Conservation (phyloP, 164 flowering plant species). For the Stephania japonica region DNA sequence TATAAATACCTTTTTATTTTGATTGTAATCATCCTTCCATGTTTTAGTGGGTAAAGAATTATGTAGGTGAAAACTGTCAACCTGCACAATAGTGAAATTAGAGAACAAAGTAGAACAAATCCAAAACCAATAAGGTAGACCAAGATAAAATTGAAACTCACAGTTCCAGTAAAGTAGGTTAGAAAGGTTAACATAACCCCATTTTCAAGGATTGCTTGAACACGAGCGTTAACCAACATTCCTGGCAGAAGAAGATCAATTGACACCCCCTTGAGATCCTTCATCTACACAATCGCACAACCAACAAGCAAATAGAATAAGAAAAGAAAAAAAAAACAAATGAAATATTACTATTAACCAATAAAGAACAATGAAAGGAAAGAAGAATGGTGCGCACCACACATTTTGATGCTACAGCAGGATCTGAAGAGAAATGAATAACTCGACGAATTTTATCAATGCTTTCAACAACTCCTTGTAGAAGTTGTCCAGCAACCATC, state of each 20-base stretch:
- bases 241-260: constrained; percentile 91
- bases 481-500: constrained; percentile 44
- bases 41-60: constrained; percentile 43
- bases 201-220: constrained; percentile 72
- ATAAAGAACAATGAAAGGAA: neutral
- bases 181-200: constrained; percentile 88
- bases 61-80: constrained; percentile 75
- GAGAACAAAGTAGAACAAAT: neutral
- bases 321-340: constrained; percentile 3
- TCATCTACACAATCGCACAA: constrained; percentile 42
- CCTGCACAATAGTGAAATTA: constrained; percentile 41
- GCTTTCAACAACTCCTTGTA: constrained; percentile 73
- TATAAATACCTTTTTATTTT: constrained; percentile 65
- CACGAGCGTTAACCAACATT: constrained; percentile 91
- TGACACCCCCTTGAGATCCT: constrained; percentile 86
- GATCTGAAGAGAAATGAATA: constrained; percentile 58
- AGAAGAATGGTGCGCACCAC: constrained; percentile 38
- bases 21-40: constrained; percentile 68
- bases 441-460: constrained; percentile 74
- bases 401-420: constrained; percentile 55
- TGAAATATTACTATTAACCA: neutral
- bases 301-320: constrained; percentile 5
- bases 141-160: constrained; percentile 30
- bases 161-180: constrained; percentile 94
- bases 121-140: neutral